Evolutionary conservation across 495 filamentous ascomycete species (phyloP).

Genomic region (Lasiosphaeriaceae sp.): DNA sequence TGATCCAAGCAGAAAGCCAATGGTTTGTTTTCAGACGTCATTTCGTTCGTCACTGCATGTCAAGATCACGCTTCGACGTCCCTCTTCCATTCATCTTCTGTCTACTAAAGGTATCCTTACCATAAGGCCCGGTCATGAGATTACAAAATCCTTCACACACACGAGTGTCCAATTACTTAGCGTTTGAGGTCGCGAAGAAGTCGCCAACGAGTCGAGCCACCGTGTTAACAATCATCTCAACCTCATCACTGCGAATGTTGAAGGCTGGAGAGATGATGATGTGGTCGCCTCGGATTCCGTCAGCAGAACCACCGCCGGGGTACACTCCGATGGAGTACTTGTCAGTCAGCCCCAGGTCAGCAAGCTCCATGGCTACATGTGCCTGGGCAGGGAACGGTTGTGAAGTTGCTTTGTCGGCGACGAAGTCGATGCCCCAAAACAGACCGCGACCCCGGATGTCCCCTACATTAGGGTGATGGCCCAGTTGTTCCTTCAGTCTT

Average conservation of each 20-base stretch:
- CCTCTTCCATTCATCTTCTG: too few species aligned
- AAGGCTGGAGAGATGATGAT: conserved; percentile 73
- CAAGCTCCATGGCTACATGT: conserved; percentile 45
- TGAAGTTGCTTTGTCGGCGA: conserved; percentile 45
- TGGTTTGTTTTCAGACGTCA: too few species aligned
- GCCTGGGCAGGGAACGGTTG: conserved; percentile 42
- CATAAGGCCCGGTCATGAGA: too few species aligned
- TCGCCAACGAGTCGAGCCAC: conserved; percentile 40
- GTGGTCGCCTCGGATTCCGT: conserved; percentile 69
- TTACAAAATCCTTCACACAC: not conserved
- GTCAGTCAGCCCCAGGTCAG: conserved; percentile 47
- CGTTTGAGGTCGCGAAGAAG: conserved; percentile 19
- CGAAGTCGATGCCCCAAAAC: conserved; percentile 62
- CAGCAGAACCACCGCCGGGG: conserved; percentile 61
- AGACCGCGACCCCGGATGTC: conserved; percentile 61
- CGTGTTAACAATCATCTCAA: conserved; percentile 49
- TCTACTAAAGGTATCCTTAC: too few species aligned
- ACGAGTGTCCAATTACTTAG: conserved; percentile 2
- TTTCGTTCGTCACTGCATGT: too few species aligned
- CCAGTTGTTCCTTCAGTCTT: conserved; percentile 42
- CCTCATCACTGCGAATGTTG: conserved; percentile 58
- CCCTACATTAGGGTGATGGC: conserved; percentile 53
- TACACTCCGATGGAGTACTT: conserved; percentile 65
- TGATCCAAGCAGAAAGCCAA: too few species aligned
- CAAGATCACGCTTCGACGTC: too few species aligned